Evolutionary conservation across 257 asterid genomes (phyloP), one percentile per base, ranked within the genome.

Genomic region (Fraxinus excelsior): DNA sequence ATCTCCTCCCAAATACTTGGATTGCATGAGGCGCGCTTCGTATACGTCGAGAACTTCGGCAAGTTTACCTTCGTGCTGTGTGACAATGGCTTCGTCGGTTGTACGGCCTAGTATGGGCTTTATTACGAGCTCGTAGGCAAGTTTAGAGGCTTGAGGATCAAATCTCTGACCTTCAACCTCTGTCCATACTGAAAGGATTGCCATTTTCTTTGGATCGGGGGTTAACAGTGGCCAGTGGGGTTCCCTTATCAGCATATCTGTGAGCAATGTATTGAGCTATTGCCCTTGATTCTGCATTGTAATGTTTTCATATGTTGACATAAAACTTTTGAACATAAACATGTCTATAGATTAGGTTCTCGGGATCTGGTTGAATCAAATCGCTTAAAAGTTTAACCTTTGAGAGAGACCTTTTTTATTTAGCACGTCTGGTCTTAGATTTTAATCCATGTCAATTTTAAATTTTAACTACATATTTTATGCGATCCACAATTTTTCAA

Each of bases 211-310:
- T 4, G 89, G 83, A 62, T 91, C 92, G 5, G 77, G 23, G 69
- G 40, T 66, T 5, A 78, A 35, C 71, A n/a, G n/a, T n/a, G n/a
- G n/a, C n/a, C n/a, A 90, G 35, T 2, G 80, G 85, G 28, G 83
- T 83, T 46, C 96, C 96, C 66, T 84, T 83, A 76, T 81, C 82
- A n/a, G 85, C 76, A 69, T 90, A 91, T 6, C 84, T 60, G 5
- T 82, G 82, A 2, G 85, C 83, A 14, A 90, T 72, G 81, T 93
- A 90, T 40, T 70, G 80, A 38, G 65, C 81, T 31, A 91, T 86
- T 7, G 94, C 97, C 86, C 98, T 87, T 0, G 98, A 91, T 80
- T 93, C 97, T 90, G 91, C 80, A 72, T 35, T 44, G 29, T 78
- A 72, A 73, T 29, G 25, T 16, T 51, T n/a, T 51, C 23, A 21